Percentiles rank a stretch among this genome's conserved stretches.
phyloP scores from a whole-genome alignment of 306 rosid species.

The Cajanus cajan region DNA sequence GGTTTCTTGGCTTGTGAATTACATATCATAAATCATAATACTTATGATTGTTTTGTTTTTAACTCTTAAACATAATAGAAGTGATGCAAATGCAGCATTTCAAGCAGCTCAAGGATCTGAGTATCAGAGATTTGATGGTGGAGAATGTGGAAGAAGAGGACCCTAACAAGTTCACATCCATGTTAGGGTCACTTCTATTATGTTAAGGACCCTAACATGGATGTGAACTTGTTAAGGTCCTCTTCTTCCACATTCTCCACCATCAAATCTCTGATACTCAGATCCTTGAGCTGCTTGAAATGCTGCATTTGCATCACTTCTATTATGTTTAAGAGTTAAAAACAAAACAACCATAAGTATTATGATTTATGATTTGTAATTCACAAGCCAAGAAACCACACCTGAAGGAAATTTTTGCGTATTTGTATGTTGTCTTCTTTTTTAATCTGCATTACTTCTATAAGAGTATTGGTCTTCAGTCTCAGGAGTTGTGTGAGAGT shows the following conservation, averaged over 20 bases:
- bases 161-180: no score
- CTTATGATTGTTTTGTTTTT: neutral
- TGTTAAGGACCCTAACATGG: no score
- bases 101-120: conserved; percentile 57
- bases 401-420: conserved; percentile 75
- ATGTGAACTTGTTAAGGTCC: conserved; percentile 43
- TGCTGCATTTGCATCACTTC: conserved; percentile 50
- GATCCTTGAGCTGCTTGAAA: conserved; percentile 58
- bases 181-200: no score
- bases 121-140: conserved; percentile 41
- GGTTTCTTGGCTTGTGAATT: neutral
- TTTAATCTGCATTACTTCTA: conserved; percentile 59
- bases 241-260: conserved; percentile 56
- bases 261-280: conserved; percentile 44
- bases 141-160: conserved; percentile 60
- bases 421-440: conserved; percentile 56
- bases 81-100: conserved; percentile 56
- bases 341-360: conserved; percentile 1
- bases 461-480: conserved; percentile 58
- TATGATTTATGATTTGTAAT: neutral
- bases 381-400: conserved; percentile 16
- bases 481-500: conserved; percentile 84
- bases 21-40: neutral
- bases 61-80: neutral
- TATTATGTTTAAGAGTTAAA: neutral